Percentiles rank a stretch among this genome's conserved stretches.
Evolutionary conservation across 2,329 filamentous ascomycete species (phyloP).

Genomic region (Fusarium foetens): DNA sequence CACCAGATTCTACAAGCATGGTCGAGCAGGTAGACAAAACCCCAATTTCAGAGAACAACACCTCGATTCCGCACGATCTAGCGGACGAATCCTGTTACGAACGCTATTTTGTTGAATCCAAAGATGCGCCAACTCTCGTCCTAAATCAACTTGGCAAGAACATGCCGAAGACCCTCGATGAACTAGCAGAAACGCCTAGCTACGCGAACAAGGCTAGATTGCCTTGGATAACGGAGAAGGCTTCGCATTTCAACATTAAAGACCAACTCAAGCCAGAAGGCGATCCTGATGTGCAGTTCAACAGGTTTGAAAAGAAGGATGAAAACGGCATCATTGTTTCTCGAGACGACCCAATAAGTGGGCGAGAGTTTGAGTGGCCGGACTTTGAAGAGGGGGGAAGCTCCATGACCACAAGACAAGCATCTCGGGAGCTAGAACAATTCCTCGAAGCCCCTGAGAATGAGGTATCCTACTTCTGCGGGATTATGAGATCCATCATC

Average conservation of each 20-base stretch:
- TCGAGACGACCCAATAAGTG: neutral
- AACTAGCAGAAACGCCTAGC: neutral
- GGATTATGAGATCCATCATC: neutral
- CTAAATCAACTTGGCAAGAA: neutral
- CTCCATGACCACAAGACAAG: neutral
- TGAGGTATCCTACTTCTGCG: neutral
- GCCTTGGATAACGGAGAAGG: neutral
- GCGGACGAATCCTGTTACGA: neutral
- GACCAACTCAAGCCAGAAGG: neutral
- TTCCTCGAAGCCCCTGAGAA: neutral
- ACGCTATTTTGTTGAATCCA: neutral
- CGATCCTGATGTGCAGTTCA: neutral
- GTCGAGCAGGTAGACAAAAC: neutral
- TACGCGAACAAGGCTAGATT: neutral
- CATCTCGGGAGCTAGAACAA: neutral
- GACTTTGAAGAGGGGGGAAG: neutral
- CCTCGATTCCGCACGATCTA: neutral
- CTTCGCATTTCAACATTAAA: neutral
- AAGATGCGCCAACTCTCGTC: neutral
- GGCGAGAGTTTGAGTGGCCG: slow-evolving; percentile 1
- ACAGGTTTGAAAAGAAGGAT: neutral
- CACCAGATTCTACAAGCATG: neutral
- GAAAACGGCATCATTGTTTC: neutral
- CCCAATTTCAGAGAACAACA: neutral
- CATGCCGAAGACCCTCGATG: neutral